A percentile compares a stretch with the other conserved stretches of the same genome.
These are phyloP conservation scores for Hanseniaspora pseudoguilliermondii DNA, from an alignment of 805 yeast genomes.

Conservation along the genomic window DNA sequence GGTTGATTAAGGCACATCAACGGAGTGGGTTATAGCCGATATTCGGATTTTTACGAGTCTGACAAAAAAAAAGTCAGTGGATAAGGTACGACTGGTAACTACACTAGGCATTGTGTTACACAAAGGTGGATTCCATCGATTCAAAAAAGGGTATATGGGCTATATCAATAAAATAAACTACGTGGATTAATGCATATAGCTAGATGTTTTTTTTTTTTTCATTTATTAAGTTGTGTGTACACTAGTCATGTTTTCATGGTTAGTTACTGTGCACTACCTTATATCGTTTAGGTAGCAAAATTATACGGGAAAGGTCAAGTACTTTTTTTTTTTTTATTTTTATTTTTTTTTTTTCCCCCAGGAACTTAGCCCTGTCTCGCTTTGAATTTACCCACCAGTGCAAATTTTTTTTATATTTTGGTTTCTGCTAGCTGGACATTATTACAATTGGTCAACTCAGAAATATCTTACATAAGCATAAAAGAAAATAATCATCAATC, in stretches of 20 bases:
- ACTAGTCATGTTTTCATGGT: no score
- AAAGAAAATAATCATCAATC: neutral
- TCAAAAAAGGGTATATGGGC: no score
- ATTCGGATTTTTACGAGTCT: neutral
- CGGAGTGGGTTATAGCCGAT: neutral
- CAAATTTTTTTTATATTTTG: neutral
- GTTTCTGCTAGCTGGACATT: neutral
- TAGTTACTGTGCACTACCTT: neutral
- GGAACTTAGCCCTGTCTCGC: neutral
- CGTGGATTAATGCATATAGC: no score
- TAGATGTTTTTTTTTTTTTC: no score
- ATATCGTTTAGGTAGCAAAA: neutral
- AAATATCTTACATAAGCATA: neutral
- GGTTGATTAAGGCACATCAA: neutral
- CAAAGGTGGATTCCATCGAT: no score
- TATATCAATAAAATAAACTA: no score
- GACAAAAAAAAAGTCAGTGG: neutral
- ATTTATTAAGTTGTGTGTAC: no score
- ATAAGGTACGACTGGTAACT: no score
- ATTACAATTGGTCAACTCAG: neutral
- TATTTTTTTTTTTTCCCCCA: neutral
- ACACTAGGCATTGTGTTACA: no score
- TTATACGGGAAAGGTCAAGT: slow-evolving; percentile 6
- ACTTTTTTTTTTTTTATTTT: neutral
- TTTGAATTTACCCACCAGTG: no score